Conservation (phyloP, 2,329 filamentous ascomycete species). For the Diaporthe humulicola region DNA sequence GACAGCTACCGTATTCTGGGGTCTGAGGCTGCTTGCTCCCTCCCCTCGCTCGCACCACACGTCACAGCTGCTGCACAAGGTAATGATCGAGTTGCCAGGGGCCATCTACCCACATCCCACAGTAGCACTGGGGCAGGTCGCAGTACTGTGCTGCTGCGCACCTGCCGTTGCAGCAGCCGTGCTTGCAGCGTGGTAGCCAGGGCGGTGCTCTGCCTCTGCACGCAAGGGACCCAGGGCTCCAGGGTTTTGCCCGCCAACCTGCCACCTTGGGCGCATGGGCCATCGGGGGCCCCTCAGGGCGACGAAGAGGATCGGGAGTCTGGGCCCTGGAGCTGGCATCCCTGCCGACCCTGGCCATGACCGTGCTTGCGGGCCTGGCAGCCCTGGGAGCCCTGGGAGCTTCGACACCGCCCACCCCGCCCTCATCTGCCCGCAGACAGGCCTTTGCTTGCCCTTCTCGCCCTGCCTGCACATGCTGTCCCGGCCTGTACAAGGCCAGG, state of each 20-base stretch:
- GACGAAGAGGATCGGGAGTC: slow-evolving; percentile 7
- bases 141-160: slow-evolving; percentile 3
- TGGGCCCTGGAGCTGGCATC: slow-evolving; percentile 19
- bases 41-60: slow-evolving; percentile 28
- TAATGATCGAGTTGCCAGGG: slow-evolving; percentile 9
- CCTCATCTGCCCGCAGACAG: slow-evolving; percentile 31
- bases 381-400: slow-evolving; percentile 10
- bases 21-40: slow-evolving; percentile 6
- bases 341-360: not conserved
- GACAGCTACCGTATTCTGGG: not conserved
- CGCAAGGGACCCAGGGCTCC: slow-evolving; percentile 8
- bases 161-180: slow-evolving; percentile 9
- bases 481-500: not conserved
- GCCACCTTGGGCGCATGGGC: slow-evolving; percentile 16
- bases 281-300: not conserved
- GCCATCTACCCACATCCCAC: slow-evolving; percentile 2
- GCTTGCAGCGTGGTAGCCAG: slow-evolving; percentile 17
- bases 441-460: slow-evolving; percentile 24
- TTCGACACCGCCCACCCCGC: slow-evolving; percentile 29
- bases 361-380: not conserved
- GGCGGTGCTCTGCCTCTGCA: not conserved
- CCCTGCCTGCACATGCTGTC: slow-evolving; percentile 5
- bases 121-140: not conserved
- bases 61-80: slow-evolving; percentile 30
- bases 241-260: not conserved